These are phyloP conservation scores for Taphrina populina DNA, from an alignment of 1,139 yeast genomes.

Conservation along the genomic window DNA sequence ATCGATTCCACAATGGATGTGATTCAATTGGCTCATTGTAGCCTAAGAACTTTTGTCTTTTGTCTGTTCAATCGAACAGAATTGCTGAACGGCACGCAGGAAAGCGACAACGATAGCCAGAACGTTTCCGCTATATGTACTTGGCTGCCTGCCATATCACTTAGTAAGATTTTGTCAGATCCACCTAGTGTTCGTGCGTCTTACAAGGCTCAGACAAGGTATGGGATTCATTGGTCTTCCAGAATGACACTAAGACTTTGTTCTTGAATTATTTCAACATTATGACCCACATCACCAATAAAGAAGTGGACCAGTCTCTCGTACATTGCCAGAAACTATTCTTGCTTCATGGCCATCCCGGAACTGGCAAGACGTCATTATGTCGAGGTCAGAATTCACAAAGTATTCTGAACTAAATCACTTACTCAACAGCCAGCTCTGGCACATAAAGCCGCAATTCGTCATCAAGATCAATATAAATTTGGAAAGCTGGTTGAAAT, in stretches of 20 bases:
- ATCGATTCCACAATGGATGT: conserved; percentile 33
- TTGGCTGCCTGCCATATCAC: conserved; percentile 35
- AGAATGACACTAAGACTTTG: conserved; percentile 37
- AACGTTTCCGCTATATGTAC: conserved; percentile 34
- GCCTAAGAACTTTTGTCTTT: too few relatives aligned
- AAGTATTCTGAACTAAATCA: too few relatives aligned
- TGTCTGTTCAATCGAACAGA: conserved; percentile 24
- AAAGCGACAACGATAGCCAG: conserved; percentile 35
- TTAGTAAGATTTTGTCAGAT: conserved; percentile 35
- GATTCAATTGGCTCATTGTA: conserved; percentile 1
- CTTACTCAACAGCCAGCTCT: too few relatives aligned
- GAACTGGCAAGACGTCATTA: conserved; percentile 40
- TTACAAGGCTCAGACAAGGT: conserved; percentile 18
- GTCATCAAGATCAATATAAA: conserved; percentile 31
- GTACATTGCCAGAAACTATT: conserved; percentile 27
- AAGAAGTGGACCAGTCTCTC: conserved; percentile 35
- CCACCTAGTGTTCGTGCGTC: conserved; percentile 3
- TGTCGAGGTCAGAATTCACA: conserved; percentile 35
- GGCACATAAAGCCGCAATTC: conserved; percentile 39
- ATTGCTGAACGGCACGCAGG: conserved; percentile 5
- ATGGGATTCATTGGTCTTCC: conserved; percentile 36
- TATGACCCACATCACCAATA: conserved; percentile 39
- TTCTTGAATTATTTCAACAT: conserved; percentile 38
- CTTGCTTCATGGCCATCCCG: conserved; percentile 40
- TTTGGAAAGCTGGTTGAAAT: conserved; percentile 37